These are phyloP conservation scores for Dictyophora rubrovolvata DNA, from an alignment of 768 basidiomycete species.

Conservation along the genomic window DNA sequence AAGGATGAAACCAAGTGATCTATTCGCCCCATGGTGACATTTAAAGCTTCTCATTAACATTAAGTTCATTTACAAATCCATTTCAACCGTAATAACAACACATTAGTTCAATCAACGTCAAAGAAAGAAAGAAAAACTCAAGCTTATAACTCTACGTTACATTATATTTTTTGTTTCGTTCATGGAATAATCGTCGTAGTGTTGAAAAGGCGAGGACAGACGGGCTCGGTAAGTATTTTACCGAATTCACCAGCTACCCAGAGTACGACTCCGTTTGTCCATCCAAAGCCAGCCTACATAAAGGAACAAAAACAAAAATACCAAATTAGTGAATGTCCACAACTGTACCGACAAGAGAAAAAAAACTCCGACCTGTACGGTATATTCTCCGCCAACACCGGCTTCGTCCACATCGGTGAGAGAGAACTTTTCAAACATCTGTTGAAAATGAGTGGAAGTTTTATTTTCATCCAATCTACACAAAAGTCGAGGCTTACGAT, in stretches of 20 bases:
- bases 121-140: too few species aligned
- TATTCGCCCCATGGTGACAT: too few species aligned
- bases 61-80: too few species aligned
- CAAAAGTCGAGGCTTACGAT: slow-evolving; percentile 48
- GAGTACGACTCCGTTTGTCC: slow-evolving; percentile 77
- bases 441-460: not conserved
- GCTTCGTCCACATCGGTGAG: slow-evolving; percentile 66
- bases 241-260: slow-evolving; percentile 69
- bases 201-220: slow-evolving; percentile 43
- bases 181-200: not conserved
- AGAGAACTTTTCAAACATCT: slow-evolving; percentile 92
- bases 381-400: slow-evolving; percentile 80
- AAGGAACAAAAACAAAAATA: not conserved
- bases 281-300: slow-evolving; percentile 65
- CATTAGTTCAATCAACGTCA: too few species aligned
- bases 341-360: not conserved
- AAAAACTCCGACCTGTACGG: slow-evolving; percentile 49
- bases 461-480: slow-evolving; percentile 2
- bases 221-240: slow-evolving; percentile 42
- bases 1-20: too few species aligned
- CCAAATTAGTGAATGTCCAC: not conserved
- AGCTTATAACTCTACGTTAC: not conserved
- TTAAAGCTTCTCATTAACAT: too few species aligned
- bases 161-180: not conserved
- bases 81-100: too few species aligned